A percentile compares a stretch with the other conserved stretches of the same genome.
These are phyloP conservation scores for Fistulinella prunicolor DNA, from an alignment of 768 basidiomycete genomes.

Conservation along the genomic window DNA sequence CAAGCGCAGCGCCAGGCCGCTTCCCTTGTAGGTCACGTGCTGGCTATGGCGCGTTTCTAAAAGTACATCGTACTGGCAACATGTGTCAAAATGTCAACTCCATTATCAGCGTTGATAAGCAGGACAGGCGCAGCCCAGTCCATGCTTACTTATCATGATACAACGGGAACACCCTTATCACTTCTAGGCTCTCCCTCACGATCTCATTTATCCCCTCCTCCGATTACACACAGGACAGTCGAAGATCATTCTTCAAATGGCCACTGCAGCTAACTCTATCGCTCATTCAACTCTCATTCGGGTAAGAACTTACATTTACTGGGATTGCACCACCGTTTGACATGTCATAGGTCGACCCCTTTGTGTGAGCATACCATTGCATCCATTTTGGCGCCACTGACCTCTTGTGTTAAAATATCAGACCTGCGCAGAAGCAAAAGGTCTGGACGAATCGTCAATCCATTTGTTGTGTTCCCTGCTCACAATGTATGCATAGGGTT, in stretches of 20 bases:
- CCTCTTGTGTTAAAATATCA: constrained; percentile 7
- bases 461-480: not conserved
- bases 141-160: not conserved
- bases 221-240: not conserved
- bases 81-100: no score
- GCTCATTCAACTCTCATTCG: constrained; percentile 57
- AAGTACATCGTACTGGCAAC: no score
- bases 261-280: constrained; percentile 59
- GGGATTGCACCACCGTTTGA: not conserved
- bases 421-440: constrained; percentile 55
- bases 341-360: constrained; percentile 57
- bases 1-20: no score
- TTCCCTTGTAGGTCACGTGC: no score
- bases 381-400: not conserved
- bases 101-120: no score
- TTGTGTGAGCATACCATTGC: constrained; percentile 44
- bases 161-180: not conserved
- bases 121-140: no score
- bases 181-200: not conserved
- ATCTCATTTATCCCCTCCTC: not conserved
- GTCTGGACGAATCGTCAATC: constrained; percentile 29
- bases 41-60: no score
- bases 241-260: constrained; percentile 37
- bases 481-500: constrained; percentile 37
- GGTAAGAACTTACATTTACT: constrained; percentile 31